Conservation (phyloP, 495 filamentous ascomycete genomes). For the Sporormia fimetaria region DNA sequence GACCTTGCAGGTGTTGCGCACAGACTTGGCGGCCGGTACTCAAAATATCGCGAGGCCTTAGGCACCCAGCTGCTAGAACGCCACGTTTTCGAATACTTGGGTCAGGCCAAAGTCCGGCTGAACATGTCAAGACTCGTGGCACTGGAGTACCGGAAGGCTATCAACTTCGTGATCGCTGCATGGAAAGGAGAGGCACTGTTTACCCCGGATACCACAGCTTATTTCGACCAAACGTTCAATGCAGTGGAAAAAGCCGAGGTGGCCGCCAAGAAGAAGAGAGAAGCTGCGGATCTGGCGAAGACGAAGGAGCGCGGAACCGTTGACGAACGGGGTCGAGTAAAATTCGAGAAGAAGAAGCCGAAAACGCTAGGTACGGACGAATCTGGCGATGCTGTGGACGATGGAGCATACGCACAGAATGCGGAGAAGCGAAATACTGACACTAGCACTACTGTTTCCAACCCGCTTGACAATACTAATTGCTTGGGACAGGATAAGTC, state of each 20-base stretch:
- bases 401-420: background rate
- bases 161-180: slow-evolving; percentile 56
- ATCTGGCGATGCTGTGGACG: background rate
- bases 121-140: slow-evolving; percentile 74
- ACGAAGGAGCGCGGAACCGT: no score
- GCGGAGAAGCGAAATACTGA: background rate
- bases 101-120: slow-evolving; percentile 61
- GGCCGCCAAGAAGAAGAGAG: slow-evolving; percentile 20
- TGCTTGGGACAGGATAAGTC: no score
- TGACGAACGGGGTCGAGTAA: background rate
- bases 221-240: slow-evolving; percentile 63
- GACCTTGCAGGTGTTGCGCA: slow-evolving; percentile 73
- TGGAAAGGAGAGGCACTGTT: slow-evolving; percentile 94
- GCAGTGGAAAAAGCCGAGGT: slow-evolving; percentile 38
- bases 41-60: slow-evolving; percentile 82
- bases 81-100: slow-evolving; percentile 71
- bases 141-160: slow-evolving; percentile 83
- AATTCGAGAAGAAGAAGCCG: background rate
- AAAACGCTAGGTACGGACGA: background rate
- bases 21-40: slow-evolving; percentile 73
- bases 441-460: no score
- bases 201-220: slow-evolving; percentile 57
- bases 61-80: slow-evolving; percentile 59
- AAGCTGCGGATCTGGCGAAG: slow-evolving; percentile 30
- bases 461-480: no score